These are phyloP conservation scores for Ophiostoma quercus DNA, from an alignment of 2,329 filamentous ascomycete species.

Conservation along the genomic window DNA sequence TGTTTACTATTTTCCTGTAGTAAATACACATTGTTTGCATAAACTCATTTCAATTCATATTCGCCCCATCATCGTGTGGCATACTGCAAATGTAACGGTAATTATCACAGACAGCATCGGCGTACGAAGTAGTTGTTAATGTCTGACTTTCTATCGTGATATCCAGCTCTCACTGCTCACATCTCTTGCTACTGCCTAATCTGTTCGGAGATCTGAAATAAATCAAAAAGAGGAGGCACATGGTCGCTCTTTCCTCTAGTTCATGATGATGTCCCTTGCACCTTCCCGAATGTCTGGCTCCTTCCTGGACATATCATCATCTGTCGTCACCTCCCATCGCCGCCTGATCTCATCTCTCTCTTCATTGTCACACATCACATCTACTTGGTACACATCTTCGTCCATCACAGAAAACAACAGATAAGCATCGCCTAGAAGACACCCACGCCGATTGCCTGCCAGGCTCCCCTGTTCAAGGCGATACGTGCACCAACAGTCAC, in stretches of 20 bases:
- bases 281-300: background rate
- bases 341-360: background rate
- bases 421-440: conserved; percentile 4
- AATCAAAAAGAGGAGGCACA: background rate
- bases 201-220: background rate
- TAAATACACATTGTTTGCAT: background rate
- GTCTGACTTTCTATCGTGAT: background rate
- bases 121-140: background rate
- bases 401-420: background rate
- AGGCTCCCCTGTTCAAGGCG: background rate
- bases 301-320: background rate
- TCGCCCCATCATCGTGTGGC: background rate
- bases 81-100: background rate
- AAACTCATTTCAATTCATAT: background rate
- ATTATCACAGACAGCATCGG: background rate
- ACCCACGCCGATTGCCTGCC: background rate
- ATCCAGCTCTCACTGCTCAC: background rate
- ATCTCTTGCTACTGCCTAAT: background rate
- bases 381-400: background rate
- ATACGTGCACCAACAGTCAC: background rate
- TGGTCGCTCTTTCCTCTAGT: background rate
- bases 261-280: background rate
- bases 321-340: background rate
- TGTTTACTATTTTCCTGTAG: too few relatives aligned
- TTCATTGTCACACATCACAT: background rate